phyloP scores from a whole-genome alignment of 208 protist species.

The Strigomonas culicis region DNA sequence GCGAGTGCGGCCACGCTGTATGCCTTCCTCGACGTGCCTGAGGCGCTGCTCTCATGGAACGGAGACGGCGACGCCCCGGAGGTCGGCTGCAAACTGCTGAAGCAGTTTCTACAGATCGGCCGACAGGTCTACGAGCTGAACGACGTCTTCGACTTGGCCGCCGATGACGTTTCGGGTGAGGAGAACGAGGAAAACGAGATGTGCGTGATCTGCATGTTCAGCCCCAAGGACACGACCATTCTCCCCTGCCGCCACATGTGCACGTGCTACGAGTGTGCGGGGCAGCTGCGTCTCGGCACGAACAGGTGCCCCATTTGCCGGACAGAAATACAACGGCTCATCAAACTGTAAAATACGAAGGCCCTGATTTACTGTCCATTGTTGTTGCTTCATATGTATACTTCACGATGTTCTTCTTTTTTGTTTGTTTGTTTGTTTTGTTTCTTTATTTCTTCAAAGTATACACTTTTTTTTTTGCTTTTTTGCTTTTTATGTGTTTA shows the following conservation, averaged over 20 bases:
- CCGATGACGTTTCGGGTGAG: constrained; percentile 8
- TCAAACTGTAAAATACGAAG: constrained; percentile 39
- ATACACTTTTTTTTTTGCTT: constrained; percentile 13
- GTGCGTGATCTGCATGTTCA: constrained; percentile 90
- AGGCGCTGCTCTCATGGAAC: not conserved
- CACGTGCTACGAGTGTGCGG: constrained; percentile 84
- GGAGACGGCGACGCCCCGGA: not conserved
- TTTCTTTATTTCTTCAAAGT: constrained; percentile 7
- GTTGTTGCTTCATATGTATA: constrained; percentile 10
- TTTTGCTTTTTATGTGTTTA: constrained; percentile 14
- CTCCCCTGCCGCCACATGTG: constrained; percentile 93
- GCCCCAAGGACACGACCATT: constrained; percentile 79
- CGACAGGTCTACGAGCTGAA: constrained; percentile 75
- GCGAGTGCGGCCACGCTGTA: constrained; percentile 5
- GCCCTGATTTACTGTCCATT: not conserved
- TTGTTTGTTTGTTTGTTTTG: constrained; percentile 13
- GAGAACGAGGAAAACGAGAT: constrained; percentile 33
- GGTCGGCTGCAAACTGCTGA: constrained; percentile 26
- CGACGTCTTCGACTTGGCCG: constrained; percentile 65
- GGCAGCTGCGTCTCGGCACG: constrained; percentile 56
- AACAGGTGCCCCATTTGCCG: constrained; percentile 93
- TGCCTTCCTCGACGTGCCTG: constrained; percentile 10
- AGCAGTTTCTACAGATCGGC: constrained; percentile 73
- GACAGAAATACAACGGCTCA: constrained; percentile 52
- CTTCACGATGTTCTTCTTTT: constrained; percentile 7